phyloP scores from a whole-genome alignment of 228 moss, liverwort and hornwort genomes.

The Sphagnum fallax region DNA sequence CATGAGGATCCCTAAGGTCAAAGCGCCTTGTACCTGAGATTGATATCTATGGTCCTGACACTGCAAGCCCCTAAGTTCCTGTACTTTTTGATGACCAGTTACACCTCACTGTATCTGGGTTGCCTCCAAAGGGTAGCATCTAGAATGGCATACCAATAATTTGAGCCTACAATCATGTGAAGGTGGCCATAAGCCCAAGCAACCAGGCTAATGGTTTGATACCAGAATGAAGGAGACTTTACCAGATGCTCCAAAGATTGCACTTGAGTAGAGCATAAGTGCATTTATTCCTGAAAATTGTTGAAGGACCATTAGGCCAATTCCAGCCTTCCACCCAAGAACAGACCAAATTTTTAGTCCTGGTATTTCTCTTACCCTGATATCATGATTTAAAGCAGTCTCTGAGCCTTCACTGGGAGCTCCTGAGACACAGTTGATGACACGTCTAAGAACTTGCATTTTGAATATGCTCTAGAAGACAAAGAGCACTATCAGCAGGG shows the following conservation, averaged over 20 bases:
- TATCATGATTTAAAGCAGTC: background rate
- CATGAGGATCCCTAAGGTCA: too few species aligned
- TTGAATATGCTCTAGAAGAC: background rate
- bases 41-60: too few species aligned
- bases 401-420: background rate
- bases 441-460: background rate
- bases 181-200: background rate
- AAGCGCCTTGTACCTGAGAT: too few species aligned
- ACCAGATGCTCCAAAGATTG: constrained; percentile 66
- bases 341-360: background rate
- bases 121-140: too few species aligned
- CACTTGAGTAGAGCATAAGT: constrained; percentile 68
- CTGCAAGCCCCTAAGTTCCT: too few species aligned
- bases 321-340: constrained; percentile 50
- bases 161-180: background rate
- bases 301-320: constrained; percentile 59
- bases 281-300: constrained; percentile 75
- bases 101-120: too few species aligned
- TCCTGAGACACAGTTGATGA: background rate
- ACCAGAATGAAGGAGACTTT: background rate
- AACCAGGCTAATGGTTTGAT: background rate
- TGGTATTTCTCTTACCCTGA: background rate
- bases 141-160: too few species aligned
- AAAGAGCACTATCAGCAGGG: constrained; percentile 11
- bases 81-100: too few species aligned